Evolutionary conservation across 805 yeast genomes (phyloP).

Genomic region (Wickerhamiella domercqiae): DNA sequence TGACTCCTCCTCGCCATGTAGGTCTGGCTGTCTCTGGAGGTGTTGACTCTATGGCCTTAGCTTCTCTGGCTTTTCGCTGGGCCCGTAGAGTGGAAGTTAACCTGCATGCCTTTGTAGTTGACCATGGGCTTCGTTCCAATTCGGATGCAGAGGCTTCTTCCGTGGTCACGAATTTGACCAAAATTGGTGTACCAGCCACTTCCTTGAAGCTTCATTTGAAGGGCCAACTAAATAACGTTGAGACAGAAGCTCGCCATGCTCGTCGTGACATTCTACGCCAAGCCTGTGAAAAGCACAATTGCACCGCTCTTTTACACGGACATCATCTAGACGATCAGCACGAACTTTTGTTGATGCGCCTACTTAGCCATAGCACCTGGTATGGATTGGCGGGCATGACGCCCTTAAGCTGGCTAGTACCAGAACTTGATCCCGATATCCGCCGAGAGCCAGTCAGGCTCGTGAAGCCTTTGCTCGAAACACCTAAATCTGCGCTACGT

Average conservation of each 20-base stretch:
- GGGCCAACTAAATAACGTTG: conserved; percentile 28
- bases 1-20: conserved; percentile 16
- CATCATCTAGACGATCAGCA: conserved; percentile 61
- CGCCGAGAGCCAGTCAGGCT: conserved; percentile 16
- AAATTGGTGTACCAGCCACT: conserved; percentile 23
- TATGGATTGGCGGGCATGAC: conserved; percentile 48
- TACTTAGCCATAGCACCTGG: conserved; percentile 31
- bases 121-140: conserved; percentile 41
- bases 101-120: conserved; percentile 43
- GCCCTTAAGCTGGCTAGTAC: conserved; percentile 11
- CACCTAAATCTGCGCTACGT: conserved; percentile 31
- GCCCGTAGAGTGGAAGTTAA: conserved; percentile 19
- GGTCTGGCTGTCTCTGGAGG: conserved; percentile 66
- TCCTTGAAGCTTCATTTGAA: conserved; percentile 22
- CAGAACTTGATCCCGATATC: conserved; percentile 7
- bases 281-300: conserved; percentile 26
- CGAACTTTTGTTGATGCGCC: conserved; percentile 50
- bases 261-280: conserved; percentile 33
- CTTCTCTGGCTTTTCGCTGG: conserved; percentile 33
- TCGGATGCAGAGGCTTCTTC: conserved; percentile 35
- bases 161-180: conserved; percentile 20
- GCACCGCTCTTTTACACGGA: conserved; percentile 37
- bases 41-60: conserved; percentile 61
- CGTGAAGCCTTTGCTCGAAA: conserved; percentile 39
- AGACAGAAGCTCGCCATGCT: conserved; percentile 41